These are phyloP conservation scores for Hymenoscyphus linearis DNA, from an alignment of 2,329 filamentous ascomycete genomes.

Conservation along the genomic window DNA sequence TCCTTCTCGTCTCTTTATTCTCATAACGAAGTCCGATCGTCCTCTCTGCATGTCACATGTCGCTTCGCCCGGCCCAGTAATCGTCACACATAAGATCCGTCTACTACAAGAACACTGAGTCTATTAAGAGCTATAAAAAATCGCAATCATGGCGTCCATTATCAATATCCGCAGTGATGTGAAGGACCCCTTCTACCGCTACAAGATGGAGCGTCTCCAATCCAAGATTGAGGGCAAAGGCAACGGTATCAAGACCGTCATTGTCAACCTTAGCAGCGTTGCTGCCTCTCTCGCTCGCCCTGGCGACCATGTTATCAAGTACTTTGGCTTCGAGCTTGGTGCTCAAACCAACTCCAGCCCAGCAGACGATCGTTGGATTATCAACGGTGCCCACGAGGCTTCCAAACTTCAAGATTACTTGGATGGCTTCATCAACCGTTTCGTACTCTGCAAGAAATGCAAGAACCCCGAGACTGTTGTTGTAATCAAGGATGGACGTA, in stretches of 20 bases:
- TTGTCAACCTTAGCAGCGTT: conserved; percentile 94
- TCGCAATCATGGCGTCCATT: conserved; percentile 76
- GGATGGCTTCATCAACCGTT: conserved; percentile 97
- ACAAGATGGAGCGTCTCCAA: conserved; percentile 99
- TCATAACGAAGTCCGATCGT: conserved; percentile 29
- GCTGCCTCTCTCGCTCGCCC: conserved; percentile 88
- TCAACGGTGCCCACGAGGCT: conserved; percentile 96
- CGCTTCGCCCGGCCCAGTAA: conserved; percentile 30
- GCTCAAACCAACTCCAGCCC: conserved; percentile 98
- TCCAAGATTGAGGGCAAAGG: conserved; percentile 99
- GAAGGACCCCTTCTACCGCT: conserved; percentile 98
- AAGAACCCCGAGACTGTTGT: conserved; percentile 99
- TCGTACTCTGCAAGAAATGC: conserved; percentile 99
- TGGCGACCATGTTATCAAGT: conserved; percentile 96
- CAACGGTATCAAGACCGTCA: conserved; percentile 98
- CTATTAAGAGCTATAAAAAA: conserved; percentile 14
- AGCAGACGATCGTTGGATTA: conserved; percentile 98
- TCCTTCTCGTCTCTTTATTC: conserved; percentile 39
- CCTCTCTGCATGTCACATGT: conserved; percentile 38
- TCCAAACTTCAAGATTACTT: conserved; percentile 96
- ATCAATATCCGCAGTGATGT: conserved; percentile 98
- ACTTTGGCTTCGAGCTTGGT: conserved; percentile 97
- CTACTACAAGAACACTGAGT: conserved; percentile 14
- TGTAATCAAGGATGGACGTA: conserved; percentile 87
- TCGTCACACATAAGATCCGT: conserved; percentile 18